Percentiles rank a stretch among this genome's conserved stretches.
phyloP scores from a whole-genome alignment of 2,329 filamentous ascomycete species.

The Alternaria rosae region DNA sequence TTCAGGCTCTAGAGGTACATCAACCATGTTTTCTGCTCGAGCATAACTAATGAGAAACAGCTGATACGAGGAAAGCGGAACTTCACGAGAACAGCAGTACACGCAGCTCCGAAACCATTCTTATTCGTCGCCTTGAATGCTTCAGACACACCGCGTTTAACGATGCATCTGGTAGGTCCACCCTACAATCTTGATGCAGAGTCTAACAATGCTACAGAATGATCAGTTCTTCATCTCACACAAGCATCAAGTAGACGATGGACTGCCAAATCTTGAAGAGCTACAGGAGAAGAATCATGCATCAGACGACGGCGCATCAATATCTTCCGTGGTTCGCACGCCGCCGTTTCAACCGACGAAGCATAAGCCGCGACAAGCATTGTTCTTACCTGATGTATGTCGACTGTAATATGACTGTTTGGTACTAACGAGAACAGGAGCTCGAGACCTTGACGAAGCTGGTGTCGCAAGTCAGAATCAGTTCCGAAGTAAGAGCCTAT shows the following conservation, averaged over 20 bases:
- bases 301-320: slow-evolving; percentile 41
- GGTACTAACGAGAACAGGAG: slow-evolving; percentile 38
- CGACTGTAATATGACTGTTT: no score
- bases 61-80: slow-evolving; percentile 81
- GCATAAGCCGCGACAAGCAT: slow-evolving; percentile 26
- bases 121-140: slow-evolving; percentile 79
- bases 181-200: slow-evolving; percentile 25
- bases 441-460: slow-evolving; percentile 68
- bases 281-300: slow-evolving; percentile 26
- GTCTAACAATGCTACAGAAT: slow-evolving; percentile 68
- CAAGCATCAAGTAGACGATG: slow-evolving; percentile 76
- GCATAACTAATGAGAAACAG: slow-evolving; percentile 52
- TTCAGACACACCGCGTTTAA: slow-evolving; percentile 47
- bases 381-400: slow-evolving; percentile 57
- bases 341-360: slow-evolving; percentile 25
- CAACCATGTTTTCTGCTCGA: neutral
- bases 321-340: slow-evolving; percentile 49
- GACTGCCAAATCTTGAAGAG: slow-evolving; percentile 78
- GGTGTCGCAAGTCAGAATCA: slow-evolving; percentile 67
- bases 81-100: slow-evolving; percentile 75
- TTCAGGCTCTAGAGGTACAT: slow-evolving; percentile 71
- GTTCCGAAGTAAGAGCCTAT: slow-evolving; percentile 82
- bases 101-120: slow-evolving; percentile 78
- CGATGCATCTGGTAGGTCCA: slow-evolving; percentile 51
- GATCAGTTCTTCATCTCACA: slow-evolving; percentile 90